Percentiles rank a stretch among this genome's conserved stretches.
These are phyloP conservation scores for Diplodia corticola DNA, from an alignment of 2,329 filamentous ascomycete species.

Conservation along the genomic window DNA sequence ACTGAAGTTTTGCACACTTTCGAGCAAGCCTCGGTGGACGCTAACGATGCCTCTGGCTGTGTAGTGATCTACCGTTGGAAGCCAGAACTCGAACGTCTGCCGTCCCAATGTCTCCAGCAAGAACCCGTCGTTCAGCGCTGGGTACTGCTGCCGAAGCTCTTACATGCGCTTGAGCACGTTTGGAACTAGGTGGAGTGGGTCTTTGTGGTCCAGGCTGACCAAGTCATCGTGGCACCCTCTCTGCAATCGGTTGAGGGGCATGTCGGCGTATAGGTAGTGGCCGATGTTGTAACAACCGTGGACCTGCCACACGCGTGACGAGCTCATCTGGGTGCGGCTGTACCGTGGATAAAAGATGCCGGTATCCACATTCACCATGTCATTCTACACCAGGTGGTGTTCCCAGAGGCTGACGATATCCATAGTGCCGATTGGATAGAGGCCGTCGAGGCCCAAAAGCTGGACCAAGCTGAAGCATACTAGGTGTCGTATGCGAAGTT, in stretches of 20 bases:
- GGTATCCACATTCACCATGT: constrained; percentile 28
- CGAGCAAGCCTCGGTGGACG: background rate
- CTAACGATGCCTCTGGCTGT: background rate
- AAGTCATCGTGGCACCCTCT: constrained; percentile 58
- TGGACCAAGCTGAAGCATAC: background rate
- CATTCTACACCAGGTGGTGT: background rate
- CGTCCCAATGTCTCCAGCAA: constrained; percentile 58
- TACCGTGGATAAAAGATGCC: constrained; percentile 63
- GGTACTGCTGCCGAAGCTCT: constrained; percentile 57
- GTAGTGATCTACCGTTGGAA: background rate
- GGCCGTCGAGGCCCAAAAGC: background rate
- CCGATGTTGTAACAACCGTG: constrained; percentile 64
- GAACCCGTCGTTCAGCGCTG: constrained; percentile 61
- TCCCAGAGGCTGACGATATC: background rate
- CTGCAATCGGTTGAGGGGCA: constrained; percentile 56
- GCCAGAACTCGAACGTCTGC: constrained; percentile 44
- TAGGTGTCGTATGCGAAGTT: background rate
- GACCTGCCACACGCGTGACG: constrained; percentile 62
- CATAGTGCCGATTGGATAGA: background rate
- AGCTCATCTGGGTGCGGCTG: constrained; percentile 63
- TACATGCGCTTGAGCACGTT: constrained; percentile 64
- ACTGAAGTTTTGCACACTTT: constrained; percentile 51
- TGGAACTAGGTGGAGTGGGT: constrained; percentile 61
- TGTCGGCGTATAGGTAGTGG: constrained; percentile 58
- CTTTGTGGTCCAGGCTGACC: constrained; percentile 62